Conservation (phyloP, 192 early-diverging fungal genomes). For the Cladochytrium replicatum region DNA sequence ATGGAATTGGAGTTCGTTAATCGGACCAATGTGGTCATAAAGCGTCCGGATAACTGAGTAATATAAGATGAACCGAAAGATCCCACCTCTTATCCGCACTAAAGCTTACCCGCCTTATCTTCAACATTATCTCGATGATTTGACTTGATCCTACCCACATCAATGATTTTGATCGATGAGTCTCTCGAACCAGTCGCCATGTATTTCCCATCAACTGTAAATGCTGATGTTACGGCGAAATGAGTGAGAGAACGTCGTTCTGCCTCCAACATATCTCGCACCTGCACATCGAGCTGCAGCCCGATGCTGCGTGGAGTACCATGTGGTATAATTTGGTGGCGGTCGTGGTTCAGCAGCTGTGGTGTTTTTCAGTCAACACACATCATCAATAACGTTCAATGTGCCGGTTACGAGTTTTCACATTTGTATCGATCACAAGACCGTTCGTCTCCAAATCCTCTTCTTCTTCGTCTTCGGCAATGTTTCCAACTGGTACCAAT, state of each 20-base stretch:
- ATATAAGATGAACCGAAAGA: no score
- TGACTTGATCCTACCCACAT: slow-evolving; percentile 67
- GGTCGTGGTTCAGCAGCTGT: slow-evolving; percentile 21
- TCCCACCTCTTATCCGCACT: no score
- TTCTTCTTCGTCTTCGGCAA: slow-evolving; percentile 2
- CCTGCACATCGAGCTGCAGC: slow-evolving; percentile 59
- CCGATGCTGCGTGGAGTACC: slow-evolving; percentile 73
- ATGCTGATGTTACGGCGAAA: slow-evolving; percentile 19
- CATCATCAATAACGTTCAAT: no score
- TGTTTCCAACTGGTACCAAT: neutral
- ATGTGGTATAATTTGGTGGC: slow-evolving; percentile 49
- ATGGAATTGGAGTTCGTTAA: slow-evolving; percentile 89
- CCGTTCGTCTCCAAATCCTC: slow-evolving; percentile 1
- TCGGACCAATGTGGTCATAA: slow-evolving; percentile 71
- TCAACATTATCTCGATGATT: slow-evolving; percentile 47
- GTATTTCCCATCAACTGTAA: slow-evolving; percentile 56
- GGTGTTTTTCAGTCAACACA: no score
- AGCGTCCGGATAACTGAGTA: slow-evolving; percentile 86
- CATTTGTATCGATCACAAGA: neutral
- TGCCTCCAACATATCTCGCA: no score
- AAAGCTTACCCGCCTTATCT: slow-evolving; percentile 75
- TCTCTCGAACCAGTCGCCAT: slow-evolving; percentile 85
- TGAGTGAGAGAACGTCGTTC: slow-evolving; percentile 3
- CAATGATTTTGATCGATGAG: slow-evolving; percentile 81
- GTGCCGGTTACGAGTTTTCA: no score